Conservation (phyloP, 176 grass and related monocot genomes). For the Typha latifolia region DNA sequence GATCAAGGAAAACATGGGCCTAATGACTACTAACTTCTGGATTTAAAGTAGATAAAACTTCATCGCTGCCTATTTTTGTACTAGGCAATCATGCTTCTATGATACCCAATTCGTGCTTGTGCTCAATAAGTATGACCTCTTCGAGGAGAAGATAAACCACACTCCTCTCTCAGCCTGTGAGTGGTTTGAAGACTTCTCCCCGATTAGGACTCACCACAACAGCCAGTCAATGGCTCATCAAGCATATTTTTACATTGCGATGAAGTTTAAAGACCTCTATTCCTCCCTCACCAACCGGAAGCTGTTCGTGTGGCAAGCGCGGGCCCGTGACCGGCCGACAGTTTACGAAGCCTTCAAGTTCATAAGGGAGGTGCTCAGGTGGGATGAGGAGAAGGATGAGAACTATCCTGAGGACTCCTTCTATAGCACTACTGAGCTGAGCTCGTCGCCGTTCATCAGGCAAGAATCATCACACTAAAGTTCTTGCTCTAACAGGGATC, state of each 20-base stretch:
- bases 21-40: not conserved
- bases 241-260: constrained; percentile 80
- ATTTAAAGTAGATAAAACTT: not conserved
- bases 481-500: not conserved
- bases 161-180: constrained; percentile 42
- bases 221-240: constrained; percentile 80
- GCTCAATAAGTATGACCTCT: constrained; percentile 91
- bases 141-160: constrained; percentile 68
- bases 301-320: constrained; percentile 84
- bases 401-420: constrained; percentile 58
- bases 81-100: constrained; percentile 69
- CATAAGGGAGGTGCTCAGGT: constrained; percentile 71
- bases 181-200: constrained; percentile 82
- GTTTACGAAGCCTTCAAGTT: constrained; percentile 78
- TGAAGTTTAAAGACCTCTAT: constrained; percentile 89
- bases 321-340: constrained; percentile 45
- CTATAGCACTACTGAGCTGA: constrained; percentile 87
- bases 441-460: constrained; percentile 62
- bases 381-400: constrained; percentile 78
- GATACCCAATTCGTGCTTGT: constrained; percentile 80
- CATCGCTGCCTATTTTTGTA: not conserved
- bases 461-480: constrained; percentile 33
- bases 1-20: too few species aligned
- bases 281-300: constrained; percentile 41
- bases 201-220: constrained; percentile 62